Base-by-base conservation (phyloP, 768 basidiomycete genomes). In the Megacollybia marginata region DNA sequence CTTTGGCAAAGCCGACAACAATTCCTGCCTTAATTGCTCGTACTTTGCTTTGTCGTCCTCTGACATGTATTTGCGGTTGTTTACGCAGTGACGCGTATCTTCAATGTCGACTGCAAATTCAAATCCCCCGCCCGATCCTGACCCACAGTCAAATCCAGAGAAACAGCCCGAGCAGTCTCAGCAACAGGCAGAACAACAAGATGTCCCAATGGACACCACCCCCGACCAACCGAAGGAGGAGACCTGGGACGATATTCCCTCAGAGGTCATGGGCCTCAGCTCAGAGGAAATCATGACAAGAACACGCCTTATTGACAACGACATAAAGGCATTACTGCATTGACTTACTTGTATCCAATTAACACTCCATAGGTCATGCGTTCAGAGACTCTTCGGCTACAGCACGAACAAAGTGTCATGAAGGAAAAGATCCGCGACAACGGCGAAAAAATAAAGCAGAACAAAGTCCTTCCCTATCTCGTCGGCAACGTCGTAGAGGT, bases 401-500 rank as follows among this genome's bases (percentile, higher is more conserved):
- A 89, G 59, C 95, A 98, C 63, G 96, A 98, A 66, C 90, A 95
- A 68, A 87, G 72, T 57, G 85, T 87, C 56, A 98, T 99, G 96
- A 88, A 91, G 64, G 94, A 97, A 75, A 96, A 95, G 78, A 96
- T 99, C 62, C 83, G 91, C 48, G 96, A 99, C 63, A 99, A 97
- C 55, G 85, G 87, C 43, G 92, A 96, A 70, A 98, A 98, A 72
- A 90, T 99, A 56, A 96, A 96, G 69, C 95, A 99, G 79, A 98
- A 99, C 69, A 98, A 98, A 69, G 92, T 96, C 11, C 72, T 99
- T 40, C 96, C 96, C 6, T 99, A 99, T 68, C 82, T 99, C 48
- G 96, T 99, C 34, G 92, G 88, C 13, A 96, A 98, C 61, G 91
- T 99, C 33, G 92, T 99, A 15, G 96, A 98, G 80, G 92, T 94